Conservation (phyloP, 2,329 filamentous ascomycete genomes). For the Aureobasidium leucospermi region DNA sequence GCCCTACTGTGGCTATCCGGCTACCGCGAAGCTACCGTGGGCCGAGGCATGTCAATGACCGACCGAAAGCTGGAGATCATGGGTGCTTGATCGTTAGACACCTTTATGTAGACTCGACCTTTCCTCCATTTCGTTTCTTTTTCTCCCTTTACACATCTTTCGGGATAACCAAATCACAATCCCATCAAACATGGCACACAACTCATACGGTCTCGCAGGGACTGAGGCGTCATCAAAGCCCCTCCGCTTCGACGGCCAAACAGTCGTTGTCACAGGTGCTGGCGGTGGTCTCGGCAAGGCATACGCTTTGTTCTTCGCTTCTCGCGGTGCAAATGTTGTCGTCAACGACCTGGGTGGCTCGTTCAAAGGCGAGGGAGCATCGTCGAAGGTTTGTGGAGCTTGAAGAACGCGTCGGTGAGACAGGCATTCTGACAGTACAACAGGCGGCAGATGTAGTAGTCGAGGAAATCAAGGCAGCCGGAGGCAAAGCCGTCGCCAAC, state of each 20-base stretch:
- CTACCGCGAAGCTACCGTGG: slow-evolving; percentile 1
- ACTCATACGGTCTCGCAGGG: slow-evolving; percentile 15
- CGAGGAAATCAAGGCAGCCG: slow-evolving; percentile 73
- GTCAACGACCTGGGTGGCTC: slow-evolving; percentile 94
- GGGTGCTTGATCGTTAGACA: not conserved
- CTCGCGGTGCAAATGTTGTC: slow-evolving; percentile 85
- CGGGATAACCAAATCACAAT: not conserved
- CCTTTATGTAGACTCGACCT: slow-evolving; percentile 10
- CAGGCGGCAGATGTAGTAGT: slow-evolving; percentile 78
- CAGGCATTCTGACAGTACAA: not conserved
- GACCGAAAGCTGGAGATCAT: slow-evolving; percentile 11
- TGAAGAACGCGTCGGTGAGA: not conserved
- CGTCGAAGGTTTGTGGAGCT: slow-evolving; percentile 62
- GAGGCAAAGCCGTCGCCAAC: slow-evolving; percentile 95
- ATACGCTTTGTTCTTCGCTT: slow-evolving; percentile 84
- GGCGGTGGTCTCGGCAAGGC: slow-evolving; percentile 75
- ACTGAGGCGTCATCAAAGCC: not conserved
- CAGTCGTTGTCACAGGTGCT: slow-evolving; percentile 80
- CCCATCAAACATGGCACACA: slow-evolving; percentile 16
- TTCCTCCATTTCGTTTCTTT: slow-evolving; percentile 9
- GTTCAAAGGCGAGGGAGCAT: slow-evolving; percentile 86
- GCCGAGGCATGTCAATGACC: slow-evolving; percentile 11
- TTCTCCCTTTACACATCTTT: slow-evolving; percentile 3
- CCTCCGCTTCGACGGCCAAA: slow-evolving; percentile 82
- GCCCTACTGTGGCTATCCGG: not conserved